These are phyloP conservation scores for Citeromyces hawaiiensis DNA, from an alignment of 1,139 yeast genomes.

Conservation along the genomic window DNA sequence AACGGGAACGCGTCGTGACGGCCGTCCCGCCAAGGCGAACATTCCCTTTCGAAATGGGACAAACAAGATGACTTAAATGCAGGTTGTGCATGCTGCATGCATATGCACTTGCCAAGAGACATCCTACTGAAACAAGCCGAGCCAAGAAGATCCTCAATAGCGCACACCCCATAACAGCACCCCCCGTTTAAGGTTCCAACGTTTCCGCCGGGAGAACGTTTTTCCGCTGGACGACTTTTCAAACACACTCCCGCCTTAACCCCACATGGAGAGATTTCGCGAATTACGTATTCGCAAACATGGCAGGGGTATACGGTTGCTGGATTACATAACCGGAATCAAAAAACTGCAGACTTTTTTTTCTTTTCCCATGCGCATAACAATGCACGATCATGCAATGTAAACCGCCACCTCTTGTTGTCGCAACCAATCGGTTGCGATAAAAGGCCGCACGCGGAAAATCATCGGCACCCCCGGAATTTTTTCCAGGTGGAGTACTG, in stretches of 20 bases:
- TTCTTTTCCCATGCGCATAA: no score
- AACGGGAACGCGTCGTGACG: background rate
- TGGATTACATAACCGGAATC: no score
- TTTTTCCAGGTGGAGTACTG: no score
- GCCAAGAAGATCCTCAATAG: background rate
- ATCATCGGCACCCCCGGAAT: no score
- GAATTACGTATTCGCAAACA: conserved; percentile 1
- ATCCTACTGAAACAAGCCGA: background rate
- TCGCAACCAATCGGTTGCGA: no score
- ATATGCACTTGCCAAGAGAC: background rate
- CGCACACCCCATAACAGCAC: background rate
- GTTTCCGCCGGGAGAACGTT: background rate
- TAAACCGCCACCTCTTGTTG: no score
- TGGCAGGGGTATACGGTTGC: background rate
- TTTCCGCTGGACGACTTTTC: background rate
- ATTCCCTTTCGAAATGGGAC: background rate
- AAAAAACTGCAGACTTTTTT: no score
- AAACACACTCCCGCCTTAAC: background rate
- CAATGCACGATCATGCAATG: no score
- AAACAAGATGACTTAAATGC: background rate
- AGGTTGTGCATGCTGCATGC: background rate
- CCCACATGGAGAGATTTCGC: background rate
- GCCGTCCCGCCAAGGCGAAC: no score
- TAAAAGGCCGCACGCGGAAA: no score
- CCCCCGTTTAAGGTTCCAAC: background rate